Evolutionary conservation across 306 rosid species (phyloP).

Genomic region (Mimosa bimucronata): DNA sequence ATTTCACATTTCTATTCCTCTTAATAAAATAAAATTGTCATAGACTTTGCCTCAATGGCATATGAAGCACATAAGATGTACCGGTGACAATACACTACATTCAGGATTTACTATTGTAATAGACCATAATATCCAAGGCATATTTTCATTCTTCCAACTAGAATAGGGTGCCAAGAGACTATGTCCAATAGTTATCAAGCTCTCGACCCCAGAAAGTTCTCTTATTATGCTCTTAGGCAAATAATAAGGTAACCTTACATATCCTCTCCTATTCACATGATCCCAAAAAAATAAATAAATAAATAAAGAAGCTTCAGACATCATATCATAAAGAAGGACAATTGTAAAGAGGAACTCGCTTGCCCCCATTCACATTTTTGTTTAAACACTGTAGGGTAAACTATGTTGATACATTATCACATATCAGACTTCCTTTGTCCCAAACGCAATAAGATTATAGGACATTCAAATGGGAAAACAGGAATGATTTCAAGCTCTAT

Average conservation of each 20-base stretch:
- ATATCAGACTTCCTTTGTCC: neutral
- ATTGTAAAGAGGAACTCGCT: neutral
- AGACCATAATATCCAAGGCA: neutral
- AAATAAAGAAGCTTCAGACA: neutral
- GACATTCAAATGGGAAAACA: too few relatives aligned
- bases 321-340: neutral
- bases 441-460: neutral
- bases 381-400: neutral
- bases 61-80: neutral
- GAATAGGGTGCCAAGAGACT: neutral
- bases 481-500: neutral
- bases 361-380: neutral
- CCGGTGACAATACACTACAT: neutral
- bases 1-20: neutral
- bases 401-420: neutral
- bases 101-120: neutral
- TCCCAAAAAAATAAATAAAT: neutral
- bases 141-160: neutral
- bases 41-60: neutral
- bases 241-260: neutral
- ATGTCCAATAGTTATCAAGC: neutral
- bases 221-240: neutral
- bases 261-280: neutral
- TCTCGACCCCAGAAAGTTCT: neutral
- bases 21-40: neutral